Evolutionary conservation across 305 asterid species (phyloP), one percentile per base, ranked within the genome.

Genomic region (Rubia tinctorum): DNA sequence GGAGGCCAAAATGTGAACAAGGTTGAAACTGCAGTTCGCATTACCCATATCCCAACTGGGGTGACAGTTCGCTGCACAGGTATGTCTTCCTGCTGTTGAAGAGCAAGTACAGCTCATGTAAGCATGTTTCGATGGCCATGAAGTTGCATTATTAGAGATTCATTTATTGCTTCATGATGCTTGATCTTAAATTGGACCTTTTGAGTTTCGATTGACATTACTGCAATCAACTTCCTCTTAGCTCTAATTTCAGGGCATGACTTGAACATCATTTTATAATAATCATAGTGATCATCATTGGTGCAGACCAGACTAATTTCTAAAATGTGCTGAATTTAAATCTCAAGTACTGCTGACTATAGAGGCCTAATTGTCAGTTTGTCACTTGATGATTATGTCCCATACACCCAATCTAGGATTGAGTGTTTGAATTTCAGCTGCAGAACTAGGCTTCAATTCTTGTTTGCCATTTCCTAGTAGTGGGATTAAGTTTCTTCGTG

Each of bases 41-140:
- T 92, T 47, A 91, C 97, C 66, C 99, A 94, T 80, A 77, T 90
- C 64, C 99, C 97, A 53, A 91, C 99, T n/a, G 97, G 99, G 51
- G 95, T 94, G 15, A 64, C 97, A 23, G 82, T 94, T 58, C 94
- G 96, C 59, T 94, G 97, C 84, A 88, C 99, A 86, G 97, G 98
- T 90, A 73, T 74, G 55, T 66, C 71, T 75, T 75, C 30, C 12
- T 51, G 22, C 58, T 51, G 58, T 51, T 51, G 20, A 51, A 6
- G 17, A 20, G 2, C 59, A 53, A 6, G 6, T 53, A 53, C 59
- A 17, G 59, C 59, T 53, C 59, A 53, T 53, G 1, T 53, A 53
- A 18, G 20, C 22, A 53, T 18, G 59, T 53, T 53, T 53, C 9
- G 4, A 14, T 49, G 55, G 55, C 55, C 55, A 49, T 49, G 55